Conservation (phyloP, 805 yeast genomes). For the Deakozyma indianensis region DNA sequence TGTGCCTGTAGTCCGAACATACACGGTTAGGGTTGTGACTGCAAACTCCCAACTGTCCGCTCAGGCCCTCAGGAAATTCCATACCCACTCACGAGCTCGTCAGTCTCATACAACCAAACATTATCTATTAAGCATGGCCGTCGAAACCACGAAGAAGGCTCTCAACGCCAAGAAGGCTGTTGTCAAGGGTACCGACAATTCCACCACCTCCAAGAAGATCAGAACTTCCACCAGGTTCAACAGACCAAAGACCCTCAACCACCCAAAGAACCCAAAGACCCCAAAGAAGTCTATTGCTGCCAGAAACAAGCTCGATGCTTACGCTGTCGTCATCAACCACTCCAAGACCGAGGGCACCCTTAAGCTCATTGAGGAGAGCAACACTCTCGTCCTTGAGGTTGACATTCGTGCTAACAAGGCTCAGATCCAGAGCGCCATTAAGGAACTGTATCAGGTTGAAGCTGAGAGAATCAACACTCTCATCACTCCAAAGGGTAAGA, state of each 20-base stretch:
- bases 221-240: conserved; percentile 94
- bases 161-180: conserved; percentile 97
- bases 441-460: conserved; percentile 96
- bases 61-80: too few species aligned
- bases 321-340: conserved; percentile 88
- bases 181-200: conserved; percentile 88
- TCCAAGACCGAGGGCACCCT: conserved; percentile 97
- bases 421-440: conserved; percentile 97
- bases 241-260: conserved; percentile 92
- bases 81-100: too few species aligned
- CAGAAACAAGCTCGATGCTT: conserved; percentile 91
- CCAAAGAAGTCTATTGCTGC: conserved; percentile 94
- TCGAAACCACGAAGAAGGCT: conserved; percentile 50
- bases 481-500: conserved; percentile 98
- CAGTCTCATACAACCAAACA: too few species aligned
- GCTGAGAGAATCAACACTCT: conserved; percentile 89
- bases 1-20: too few species aligned
- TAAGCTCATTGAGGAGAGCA: conserved; percentile 98
- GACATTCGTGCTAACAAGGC: conserved; percentile 94
- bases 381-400: conserved; percentile 98
- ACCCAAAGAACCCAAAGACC: conserved; percentile 90
- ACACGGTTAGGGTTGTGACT: too few species aligned
- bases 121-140: conserved; percentile 13
- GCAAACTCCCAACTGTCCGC: too few species aligned
- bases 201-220: conserved; percentile 74